Base-by-base conservation (phyloP, 2,329 filamentous ascomycete genomes). In the Sporothrix mexicana region DNA sequence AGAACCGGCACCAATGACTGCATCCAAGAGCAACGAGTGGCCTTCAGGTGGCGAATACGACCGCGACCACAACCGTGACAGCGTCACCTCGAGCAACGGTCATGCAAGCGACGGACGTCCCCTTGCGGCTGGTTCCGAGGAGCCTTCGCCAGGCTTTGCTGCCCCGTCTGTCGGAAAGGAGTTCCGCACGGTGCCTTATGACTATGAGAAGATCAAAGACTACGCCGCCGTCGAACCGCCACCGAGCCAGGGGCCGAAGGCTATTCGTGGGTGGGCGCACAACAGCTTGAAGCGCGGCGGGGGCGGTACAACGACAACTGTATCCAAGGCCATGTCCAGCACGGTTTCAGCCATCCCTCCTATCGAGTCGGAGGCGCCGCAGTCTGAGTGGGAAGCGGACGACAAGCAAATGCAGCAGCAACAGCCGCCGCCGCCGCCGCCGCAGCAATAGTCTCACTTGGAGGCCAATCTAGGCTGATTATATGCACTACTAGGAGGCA, bases 171-270 rank as follows among this genome's bases (percentile, higher is more conserved):
- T 41, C 17, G 55, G 25, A 30, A 68, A 61, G 20, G 87, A 89
- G 76, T 82, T 90, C n/a, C 85, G 88, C 72, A 88, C 88, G 3
- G 87, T 88, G 3, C 86, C 85, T 51, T 90, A 89, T 75, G 83
- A 86, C 73, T 84, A 85, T 64, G 83, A 82, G 41, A 84, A 85
- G 74, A 88, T 89, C 77, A 89, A 89, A 77, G 87, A 90, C 76
- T 88, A 88, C 59, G 82, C 83, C 3, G 84, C 87, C 1, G 84
- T 84, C 20, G 87, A 88, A 68, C 86, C 87, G 15, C 83, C 88
- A 43, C 88, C 88, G 9, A 84, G 84, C 66, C 86, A 85, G 17
- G 88, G 87, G 0, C 88, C 88, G 0, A 88, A 86, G 13, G 83
- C 84, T 59, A 88, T 90, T 45, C 80, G 88, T 41, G 88, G 87